phyloP scores from a whole-genome alignment of 2,329 filamentous ascomycete species.

The Penicillium aurantiogriseum region DNA sequence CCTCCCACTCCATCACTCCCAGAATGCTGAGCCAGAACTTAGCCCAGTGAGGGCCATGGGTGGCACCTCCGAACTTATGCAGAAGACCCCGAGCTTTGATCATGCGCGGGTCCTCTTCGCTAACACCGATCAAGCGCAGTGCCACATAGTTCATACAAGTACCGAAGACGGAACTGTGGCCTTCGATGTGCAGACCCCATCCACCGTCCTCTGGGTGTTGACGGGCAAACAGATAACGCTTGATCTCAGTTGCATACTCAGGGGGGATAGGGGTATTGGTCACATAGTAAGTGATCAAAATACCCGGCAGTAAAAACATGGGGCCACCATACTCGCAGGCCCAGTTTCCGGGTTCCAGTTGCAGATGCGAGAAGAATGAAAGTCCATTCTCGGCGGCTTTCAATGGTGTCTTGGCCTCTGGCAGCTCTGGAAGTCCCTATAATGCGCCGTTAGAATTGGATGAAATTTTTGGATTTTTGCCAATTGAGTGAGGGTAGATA shows the following conservation, averaged over 20 bases:
- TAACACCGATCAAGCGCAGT: conserved; percentile 77
- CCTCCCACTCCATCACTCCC: conserved; percentile 81
- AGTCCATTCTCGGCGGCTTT: conserved; percentile 80
- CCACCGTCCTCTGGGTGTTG: conserved; percentile 87
- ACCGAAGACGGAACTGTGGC: conserved; percentile 86
- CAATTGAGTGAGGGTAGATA: conserved; percentile 43
- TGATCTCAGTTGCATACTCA: conserved; percentile 81
- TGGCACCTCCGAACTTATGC: conserved; percentile 80
- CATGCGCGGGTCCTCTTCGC: conserved; percentile 80
- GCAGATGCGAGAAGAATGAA: conserved; percentile 83
- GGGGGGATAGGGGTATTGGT: conserved; percentile 83
- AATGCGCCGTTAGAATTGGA: conserved; percentile 2
- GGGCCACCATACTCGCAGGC: conserved; percentile 96
- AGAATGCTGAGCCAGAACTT: conserved; percentile 92
- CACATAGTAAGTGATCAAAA: conserved; percentile 83
- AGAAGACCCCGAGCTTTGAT: conserved; percentile 78
- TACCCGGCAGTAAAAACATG: conserved; percentile 87
- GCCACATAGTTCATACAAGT: conserved; percentile 83
- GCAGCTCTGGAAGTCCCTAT: conserved; percentile 72
- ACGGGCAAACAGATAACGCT: conserved; percentile 83
- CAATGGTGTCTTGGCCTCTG: conserved; percentile 68
- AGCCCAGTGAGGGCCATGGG: conserved; percentile 87
- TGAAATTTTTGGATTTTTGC: not conserved
- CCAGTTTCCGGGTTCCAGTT: conserved; percentile 89
- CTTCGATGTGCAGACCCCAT: conserved; percentile 95